Evolutionary conservation across 306 rosid genomes (phyloP), one percentile per base, ranked within the genome.

Genomic region (Vigna nakashimae): DNA sequence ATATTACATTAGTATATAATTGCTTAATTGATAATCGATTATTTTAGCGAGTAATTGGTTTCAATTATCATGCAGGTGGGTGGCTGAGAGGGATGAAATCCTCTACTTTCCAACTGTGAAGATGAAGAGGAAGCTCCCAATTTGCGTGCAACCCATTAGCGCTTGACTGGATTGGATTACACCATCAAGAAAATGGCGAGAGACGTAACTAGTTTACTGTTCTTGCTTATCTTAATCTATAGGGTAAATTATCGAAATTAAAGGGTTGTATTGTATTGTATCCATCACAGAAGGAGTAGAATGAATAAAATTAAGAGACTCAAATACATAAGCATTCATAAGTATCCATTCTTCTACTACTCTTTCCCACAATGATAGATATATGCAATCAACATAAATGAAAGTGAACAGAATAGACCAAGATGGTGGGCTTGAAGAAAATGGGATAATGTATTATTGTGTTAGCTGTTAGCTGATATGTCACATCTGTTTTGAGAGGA

Each of bases 121-220:
- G 88, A 86, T 92, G 97, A 92, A 85, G 87, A 87, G 82, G 71
- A 90, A 89, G 83, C 88, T 90, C 20, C 97, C 97, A 56, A 76
- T 92, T 69, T 59, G 36, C 2, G 88, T 92, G 68, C 83, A 81
- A 74, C 69, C 89, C 45, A 86, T 79, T 60, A 57, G 2, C 17
- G 3, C 22, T 5, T 79, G 62, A 74, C 60, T 68, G 38, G 77
- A 74, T 60, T 68, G 46, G 80, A 59, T 72, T 73, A 73, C 45
- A 66, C 42, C 70, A 18, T 60, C 63, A 82, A 38, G 18, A 20
- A 75, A 36, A 34, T 49, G 9, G 24, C 2, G 24, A 20, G 10
- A 60, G 17, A 17, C 40, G 18, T 32, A n/a, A 49, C 1, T 28
- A 28, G 32, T 3, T 28, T 3, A 28, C 28, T 20, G 16, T 15